Evolutionary conservation across 768 basidiomycete species (phyloP), one percentile per base, ranked within the genome.

Genomic region (Megacollybia marginata): DNA sequence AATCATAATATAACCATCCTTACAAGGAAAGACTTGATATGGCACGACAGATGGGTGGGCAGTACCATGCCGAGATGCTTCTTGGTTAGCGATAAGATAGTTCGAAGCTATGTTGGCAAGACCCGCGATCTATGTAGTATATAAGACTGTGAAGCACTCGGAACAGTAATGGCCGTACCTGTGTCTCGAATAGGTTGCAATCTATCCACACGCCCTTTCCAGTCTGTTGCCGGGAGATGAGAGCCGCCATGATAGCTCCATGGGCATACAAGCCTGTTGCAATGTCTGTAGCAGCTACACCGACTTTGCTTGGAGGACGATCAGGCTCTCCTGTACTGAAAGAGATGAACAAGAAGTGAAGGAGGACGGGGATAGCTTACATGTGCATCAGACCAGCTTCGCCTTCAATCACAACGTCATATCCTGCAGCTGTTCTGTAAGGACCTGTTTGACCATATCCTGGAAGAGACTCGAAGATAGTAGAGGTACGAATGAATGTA

Each of bases 341-440:
- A 51, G 23, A 46, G 23, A 47, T 56, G 53, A 28, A 54, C 52
- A 48, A 42, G 54, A 55, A 38, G 47, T 32, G 48, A 15, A 51
- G 48, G n/a, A 49, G 48, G 49, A 9, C 6, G 52, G 46, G 36
- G 50, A 49, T 19, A 54, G 12, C 44, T 49, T 40, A 90, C 86
- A 93, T 93, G 64, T 93, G 90, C 92, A 93, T 93, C 46, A 95
- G 69, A 9, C 94, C 95, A 33, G 93, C 92, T 65, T 95, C 92
- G 2, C 82, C 92, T 62, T 92, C 88, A 23, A 89, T 82, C 20
- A 83, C 68, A 20, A 92, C 92, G 62, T 92, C 92, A 64, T 94
- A 95, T 12, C 93, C 93, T 15, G 93, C 85, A 16, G 83, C 79
- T 48, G 79, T 71, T 47, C 85, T 73, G 58, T 84, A 96, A 9